Base-by-base conservation (phyloP, 148 eudicot genomes). In the Vaccinium corymbosum region DNA sequence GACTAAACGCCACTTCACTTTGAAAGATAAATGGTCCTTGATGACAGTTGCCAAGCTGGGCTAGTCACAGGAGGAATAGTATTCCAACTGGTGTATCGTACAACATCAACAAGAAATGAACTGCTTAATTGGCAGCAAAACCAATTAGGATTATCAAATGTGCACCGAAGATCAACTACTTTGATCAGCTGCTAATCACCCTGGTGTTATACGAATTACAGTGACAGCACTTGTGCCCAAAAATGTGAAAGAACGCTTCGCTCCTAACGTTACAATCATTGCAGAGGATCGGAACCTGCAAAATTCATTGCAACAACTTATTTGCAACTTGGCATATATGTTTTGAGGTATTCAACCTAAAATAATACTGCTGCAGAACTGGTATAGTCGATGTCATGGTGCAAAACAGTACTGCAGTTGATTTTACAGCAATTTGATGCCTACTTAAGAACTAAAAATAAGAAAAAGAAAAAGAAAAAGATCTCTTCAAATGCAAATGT, bases 141-240 rank as follows among this genome's bases (percentile, higher is more conserved):
- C 20, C 52, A 48, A 17, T 75, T 19, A 10, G 32, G 9, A 22
- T 49, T 16, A n/a, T 48, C 6, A 76, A 76, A 50, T 25, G 80
- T 7, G 12, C 62, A 16, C 29, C 52, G 38, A 20, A 19, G 51
- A 79, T 84, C 66, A 56, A 48, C n/a, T 90, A 62, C 72, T 32
- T 29, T 73, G 74, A 61, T 86, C 70, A 56, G 83, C 89, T 29
- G 82, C 80, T 64, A 1, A 89, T 88, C 84, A 90, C 87, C 49
- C 97, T 93, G 68, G 98, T 94, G 85, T 95, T 95, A 88, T 93
- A 95, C 53, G 98, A 95, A 79, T 88, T 86, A 85, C 98, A 95
- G 55, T 88, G 83, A 75, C 85, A 80, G 90, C 98, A 94, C 83
- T 95, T 95, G 89, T 94, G 98, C 53, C 98, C 98, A 57, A 92